Evolutionary conservation across 2,329 filamentous ascomycete genomes (phyloP), one percentile per base, ranked within the genome.

Genomic region (Alternaria ventricosa): DNA sequence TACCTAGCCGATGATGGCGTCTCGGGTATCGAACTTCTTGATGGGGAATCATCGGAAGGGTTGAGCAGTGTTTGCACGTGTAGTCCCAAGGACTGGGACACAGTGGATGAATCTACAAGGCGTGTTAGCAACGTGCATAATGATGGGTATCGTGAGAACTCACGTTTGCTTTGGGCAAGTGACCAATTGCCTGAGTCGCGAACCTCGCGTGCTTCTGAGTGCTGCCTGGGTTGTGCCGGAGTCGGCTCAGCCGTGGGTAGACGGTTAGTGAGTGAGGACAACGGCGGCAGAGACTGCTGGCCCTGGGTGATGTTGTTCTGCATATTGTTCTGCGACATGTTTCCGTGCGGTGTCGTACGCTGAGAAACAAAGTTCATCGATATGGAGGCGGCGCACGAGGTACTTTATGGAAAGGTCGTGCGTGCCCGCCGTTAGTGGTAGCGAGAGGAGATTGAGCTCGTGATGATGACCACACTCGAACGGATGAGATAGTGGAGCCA

Each of bases 131-230:
- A 51, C 49, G 47, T 65, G 57, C 20, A 57, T n/a, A 22, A 41
- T 58, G 53, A 56, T 46, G 58, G 25, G 22, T 44, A 44, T 23
- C 59, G n/a, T 53, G 45, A 59, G 25, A 27, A 64, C 75, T 75
- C 79, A 87, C 86, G 84, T 73, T 86, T 86, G 76, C 85, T 87
- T 70, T 86, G 86, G 63, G 86, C 84, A 71, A 87, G 85, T 57
- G 86, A 87, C 86, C 86, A 88, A 74, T 85, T 87, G 64, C 87
- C 86, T 22, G 86, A 88, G 74, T 88, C 86, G 63, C 86, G 84
- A 70, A 86, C 84, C 61, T 80, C 78, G 30, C 86, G 83, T 72
- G 85, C 83, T 63, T 79, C 77, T 5, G 76, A 72, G 8, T 73
- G 73, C 54, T 80, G 79, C 58, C 74, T 72, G 46, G 72, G 71